Conservation (phyloP, 2,329 filamentous ascomycete genomes). For the Paradendryphiella salina region DNA sequence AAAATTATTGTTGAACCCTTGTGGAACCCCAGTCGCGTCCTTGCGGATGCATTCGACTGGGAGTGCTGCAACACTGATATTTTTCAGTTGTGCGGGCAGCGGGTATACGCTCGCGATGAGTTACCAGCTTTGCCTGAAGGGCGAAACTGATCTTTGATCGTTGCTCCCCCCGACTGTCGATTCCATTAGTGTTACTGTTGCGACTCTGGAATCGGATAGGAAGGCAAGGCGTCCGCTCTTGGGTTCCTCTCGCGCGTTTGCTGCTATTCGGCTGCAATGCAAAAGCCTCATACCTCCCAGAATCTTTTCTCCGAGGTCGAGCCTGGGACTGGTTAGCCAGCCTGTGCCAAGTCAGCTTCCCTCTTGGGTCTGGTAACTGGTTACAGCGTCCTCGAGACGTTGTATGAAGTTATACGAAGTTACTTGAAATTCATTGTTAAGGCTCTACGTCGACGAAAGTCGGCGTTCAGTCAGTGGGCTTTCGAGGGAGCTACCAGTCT, state of each 20-base stretch:
- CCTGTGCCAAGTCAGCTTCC: conserved; percentile 6
- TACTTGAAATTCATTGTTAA: background rate
- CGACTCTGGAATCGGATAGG: background rate
- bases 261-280: background rate
- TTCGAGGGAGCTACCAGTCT: conserved; percentile 10
- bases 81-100: too few relatives aligned
- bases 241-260: background rate
- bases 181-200: background rate
- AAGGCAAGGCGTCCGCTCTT: background rate
- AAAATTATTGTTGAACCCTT: too few relatives aligned
- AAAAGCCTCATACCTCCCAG: background rate
- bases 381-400: conserved; percentile 9
- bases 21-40: background rate
- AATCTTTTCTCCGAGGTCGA: background rate
- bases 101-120: too few relatives aligned
- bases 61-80: too few relatives aligned
- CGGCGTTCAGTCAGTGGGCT: conserved; percentile 9
- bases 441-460: conserved; percentile 1
- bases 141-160: background rate
- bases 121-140: too few relatives aligned
- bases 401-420: conserved; percentile 1
- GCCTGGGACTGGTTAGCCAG: conserved; percentile 21
- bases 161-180: background rate
- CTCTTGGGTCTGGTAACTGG: background rate
- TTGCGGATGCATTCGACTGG: too few relatives aligned